Percentiles rank a stretch among this genome's conserved stretches.
Conservation (phyloP, 305 asterid species). For the Euphrasia arctica region DNA sequence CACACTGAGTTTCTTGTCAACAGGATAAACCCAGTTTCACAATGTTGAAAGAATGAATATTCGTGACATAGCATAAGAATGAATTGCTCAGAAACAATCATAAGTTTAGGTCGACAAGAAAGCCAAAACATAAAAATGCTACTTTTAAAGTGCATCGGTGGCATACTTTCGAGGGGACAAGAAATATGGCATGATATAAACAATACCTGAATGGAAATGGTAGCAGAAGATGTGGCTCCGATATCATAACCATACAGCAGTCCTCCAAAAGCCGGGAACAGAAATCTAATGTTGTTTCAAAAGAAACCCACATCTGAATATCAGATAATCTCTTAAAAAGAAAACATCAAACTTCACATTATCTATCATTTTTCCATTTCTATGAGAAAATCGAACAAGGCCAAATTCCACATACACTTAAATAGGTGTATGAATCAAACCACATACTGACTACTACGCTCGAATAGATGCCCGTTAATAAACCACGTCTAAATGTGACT, state of each 20-base stretch:
- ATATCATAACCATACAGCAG: conserved; percentile 93
- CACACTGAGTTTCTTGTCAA: conserved; percentile 4
- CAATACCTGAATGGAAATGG: conserved; percentile 76
- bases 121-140: neutral
- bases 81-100: conserved; percentile 2
- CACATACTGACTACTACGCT: neutral
- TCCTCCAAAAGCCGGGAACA: conserved; percentile 96
- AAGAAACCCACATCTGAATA: neutral
- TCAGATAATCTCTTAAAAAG: too few species aligned
- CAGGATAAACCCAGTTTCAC: conserved; percentile 15
- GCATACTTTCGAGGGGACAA: neutral
- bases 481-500: neutral
- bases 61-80: neutral
- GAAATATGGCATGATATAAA: neutral
- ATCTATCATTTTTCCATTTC: neutral
- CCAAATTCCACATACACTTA: neutral
- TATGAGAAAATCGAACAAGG: neutral
- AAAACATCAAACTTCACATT: too few species aligned
- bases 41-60: neutral
- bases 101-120: neutral
- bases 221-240: conserved; percentile 95
- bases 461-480: neutral
- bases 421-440: neutral
- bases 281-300: conserved; percentile 46
- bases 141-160: too few species aligned